A percentile compares a stretch with the other conserved stretches of the same genome.
Evolutionary conservation across 2,329 filamentous ascomycete species (phyloP).

Genomic region (Alternaria triticina): DNA sequence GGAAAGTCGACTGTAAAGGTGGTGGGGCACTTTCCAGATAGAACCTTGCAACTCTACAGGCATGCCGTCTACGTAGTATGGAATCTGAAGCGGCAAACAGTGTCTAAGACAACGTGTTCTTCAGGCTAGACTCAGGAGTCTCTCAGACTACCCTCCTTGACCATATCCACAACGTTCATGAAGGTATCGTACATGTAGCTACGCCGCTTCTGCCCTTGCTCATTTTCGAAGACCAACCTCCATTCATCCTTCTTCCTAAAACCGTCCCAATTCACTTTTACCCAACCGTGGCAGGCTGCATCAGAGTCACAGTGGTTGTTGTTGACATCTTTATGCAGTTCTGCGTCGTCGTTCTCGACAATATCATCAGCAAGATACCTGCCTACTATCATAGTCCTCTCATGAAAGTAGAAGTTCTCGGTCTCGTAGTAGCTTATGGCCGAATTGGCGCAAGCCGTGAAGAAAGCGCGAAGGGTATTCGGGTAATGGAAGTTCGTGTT

Average conservation of each 20-base stretch:
- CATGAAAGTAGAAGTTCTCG: background rate
- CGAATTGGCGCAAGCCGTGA: background rate
- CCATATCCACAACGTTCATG: background rate
- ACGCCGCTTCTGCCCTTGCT: background rate
- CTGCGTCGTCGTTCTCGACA: background rate
- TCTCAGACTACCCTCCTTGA: background rate
- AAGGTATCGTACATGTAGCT: background rate
- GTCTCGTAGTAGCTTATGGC: background rate
- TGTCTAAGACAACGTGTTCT: background rate
- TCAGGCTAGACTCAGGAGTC: background rate
- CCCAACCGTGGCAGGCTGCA: slow-evolving; percentile 1
- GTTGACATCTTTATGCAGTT: background rate
- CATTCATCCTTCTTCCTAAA: background rate
- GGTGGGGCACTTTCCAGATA: slow-evolving; percentile 2
- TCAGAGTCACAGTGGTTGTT: background rate
- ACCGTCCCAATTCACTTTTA: background rate
- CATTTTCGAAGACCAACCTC: background rate
- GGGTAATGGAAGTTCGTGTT: slow-evolving; percentile 8
- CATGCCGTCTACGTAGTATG: background rate
- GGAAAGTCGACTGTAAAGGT: background rate
- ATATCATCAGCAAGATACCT: background rate
- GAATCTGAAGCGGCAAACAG: background rate
- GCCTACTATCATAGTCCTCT: background rate
- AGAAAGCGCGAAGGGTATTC: slow-evolving; percentile 10
- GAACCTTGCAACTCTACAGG: background rate